These are phyloP conservation scores for Astragalus membranaceus DNA, from an alignment of 306 rosid genomes.

Conservation along the genomic window DNA sequence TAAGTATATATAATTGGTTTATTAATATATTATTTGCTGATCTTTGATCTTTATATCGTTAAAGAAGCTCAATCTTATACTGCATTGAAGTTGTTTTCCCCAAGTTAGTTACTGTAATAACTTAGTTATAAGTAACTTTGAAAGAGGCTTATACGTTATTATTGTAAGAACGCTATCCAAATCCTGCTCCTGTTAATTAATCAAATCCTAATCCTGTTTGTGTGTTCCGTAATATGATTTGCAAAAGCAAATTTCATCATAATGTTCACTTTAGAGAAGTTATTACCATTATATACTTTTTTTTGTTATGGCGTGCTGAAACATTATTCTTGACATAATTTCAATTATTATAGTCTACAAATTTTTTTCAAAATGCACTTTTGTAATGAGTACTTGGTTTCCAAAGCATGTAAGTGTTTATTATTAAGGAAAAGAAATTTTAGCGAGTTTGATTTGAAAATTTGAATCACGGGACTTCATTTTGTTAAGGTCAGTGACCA, in stretches of 20 bases:
- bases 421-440: background rate
- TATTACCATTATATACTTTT: too few species aligned
- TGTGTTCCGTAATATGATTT: background rate
- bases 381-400: too few species aligned
- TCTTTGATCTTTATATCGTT: background rate
- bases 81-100: background rate
- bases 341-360: too few species aligned
- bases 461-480: background rate
- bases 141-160: background rate
- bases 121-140: background rate
- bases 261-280: too few species aligned
- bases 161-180: background rate
- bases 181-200: background rate
- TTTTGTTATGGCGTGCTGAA: background rate
- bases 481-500: background rate
- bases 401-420: background rate
- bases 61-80: conserved; percentile 6
- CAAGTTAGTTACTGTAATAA: too few species aligned
- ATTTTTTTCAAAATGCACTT: too few species aligned
- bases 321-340: background rate
- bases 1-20: conserved; percentile 6
- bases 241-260: background rate
- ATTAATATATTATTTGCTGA: background rate
- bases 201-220: background rate
- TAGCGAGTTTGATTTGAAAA: background rate